Conservation (phyloP, 2,329 filamentous ascomycete species). For the Plectosphaerella plurivora region DNA sequence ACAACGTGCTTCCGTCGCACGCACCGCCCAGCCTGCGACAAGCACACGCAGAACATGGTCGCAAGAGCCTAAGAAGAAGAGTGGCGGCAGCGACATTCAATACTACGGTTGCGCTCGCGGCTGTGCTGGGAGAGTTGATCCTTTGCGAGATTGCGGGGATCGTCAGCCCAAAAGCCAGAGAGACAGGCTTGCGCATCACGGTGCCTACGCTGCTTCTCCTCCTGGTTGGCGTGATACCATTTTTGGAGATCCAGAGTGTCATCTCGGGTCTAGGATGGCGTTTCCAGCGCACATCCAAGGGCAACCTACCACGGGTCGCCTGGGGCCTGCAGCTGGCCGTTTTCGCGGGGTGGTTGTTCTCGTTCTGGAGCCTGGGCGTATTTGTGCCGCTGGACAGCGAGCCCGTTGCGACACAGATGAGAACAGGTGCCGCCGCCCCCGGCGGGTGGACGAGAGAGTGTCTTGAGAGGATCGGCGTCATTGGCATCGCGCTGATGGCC, state of each 20-base stretch:
- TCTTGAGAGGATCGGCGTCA: slow-evolving; percentile 70
- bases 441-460: slow-evolving; percentile 45
- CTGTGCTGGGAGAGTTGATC: slow-evolving; percentile 75
- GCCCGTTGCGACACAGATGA: neutral
- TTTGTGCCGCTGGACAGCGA: slow-evolving; percentile 43
- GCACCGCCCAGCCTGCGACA: slow-evolving; percentile 56
- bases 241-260: slow-evolving; percentile 70
- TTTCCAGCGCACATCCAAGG: slow-evolving; percentile 54
- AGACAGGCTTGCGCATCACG: slow-evolving; percentile 63
- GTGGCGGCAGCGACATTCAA: slow-evolving; percentile 66
- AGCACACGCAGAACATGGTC: slow-evolving; percentile 53
- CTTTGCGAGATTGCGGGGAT: slow-evolving; percentile 79
- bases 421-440: slow-evolving; percentile 17
- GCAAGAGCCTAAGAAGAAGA: slow-evolving; percentile 44
- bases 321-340: slow-evolving; percentile 60
- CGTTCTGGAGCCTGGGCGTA: slow-evolving; percentile 73
- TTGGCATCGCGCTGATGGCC: slow-evolving; percentile 83
- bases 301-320: slow-evolving; percentile 52
- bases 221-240: slow-evolving; percentile 71
- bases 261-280: slow-evolving; percentile 55
- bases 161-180: slow-evolving; percentile 62
- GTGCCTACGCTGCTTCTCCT: slow-evolving; percentile 68
- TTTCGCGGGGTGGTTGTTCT: slow-evolving; percentile 64
- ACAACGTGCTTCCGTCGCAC: slow-evolving; percentile 57
- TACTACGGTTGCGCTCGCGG: slow-evolving; percentile 70